Evolutionary conservation across 306 rosid genomes (phyloP), one percentile per base, ranked within the genome.

Genomic region (Trifolium pratense): DNA sequence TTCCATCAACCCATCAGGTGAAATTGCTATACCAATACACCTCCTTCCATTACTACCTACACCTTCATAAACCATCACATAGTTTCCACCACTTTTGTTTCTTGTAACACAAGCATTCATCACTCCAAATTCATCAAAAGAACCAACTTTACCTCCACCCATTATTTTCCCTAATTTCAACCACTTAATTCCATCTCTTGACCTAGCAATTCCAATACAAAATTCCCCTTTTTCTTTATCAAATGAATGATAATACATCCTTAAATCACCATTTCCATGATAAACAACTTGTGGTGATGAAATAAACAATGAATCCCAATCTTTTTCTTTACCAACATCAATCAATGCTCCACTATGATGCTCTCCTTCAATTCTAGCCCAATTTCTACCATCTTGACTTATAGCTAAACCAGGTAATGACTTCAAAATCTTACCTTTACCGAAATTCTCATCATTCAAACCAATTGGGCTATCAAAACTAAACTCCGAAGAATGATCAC

Each of bases 321-420:
- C 93, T 61, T 72, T 79, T 13, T 79, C 89, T 53, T 68, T 12
- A 2, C 97, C 96, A 20, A 92, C 91, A 80, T 86, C 93, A 74
- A 92, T 70, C 45, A 92, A 68, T 63, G 96, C 93, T 34, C 96
- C 97, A 79, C 89, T 89, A 26, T 88, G 93, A 80, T 92, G 96
- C 66, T 88, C 92, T 11, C 93, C 93, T 81, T 89, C 97, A 78
- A 91, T 86, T 81, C 96, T 89, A 74, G 96, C 96, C 97, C 93
- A 91, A 61, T 91, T 82, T 79, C 91, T 84, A 68, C 97, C 93
- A 75, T 89, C 97, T 80, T 87, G 93, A 76, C 97, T 91, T 7
- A 87, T 84, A 58, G 96, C 93, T 77, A 92, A 86, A 55, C 96
- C 96, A 17, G 91, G 93, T 72, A 92, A 60, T 12, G 89, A 89